Evolutionary conservation across 306 rosid species (phyloP), one percentile per base, ranked within the genome.

Genomic region (Vigna mungo): DNA sequence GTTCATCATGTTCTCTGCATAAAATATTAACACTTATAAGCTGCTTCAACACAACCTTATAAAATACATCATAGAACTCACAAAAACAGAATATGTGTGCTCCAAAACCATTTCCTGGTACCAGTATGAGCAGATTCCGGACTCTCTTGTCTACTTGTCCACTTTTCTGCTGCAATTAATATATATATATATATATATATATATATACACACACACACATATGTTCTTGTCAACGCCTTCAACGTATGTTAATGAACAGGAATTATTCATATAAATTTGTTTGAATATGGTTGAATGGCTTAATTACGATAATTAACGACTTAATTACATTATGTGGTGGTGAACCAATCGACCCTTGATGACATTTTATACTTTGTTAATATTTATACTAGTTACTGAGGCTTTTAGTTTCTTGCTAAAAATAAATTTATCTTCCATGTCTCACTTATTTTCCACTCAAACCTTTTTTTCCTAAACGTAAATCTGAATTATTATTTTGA

Each of bases 171-270:
- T 53, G 41, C 13, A 37, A 64, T 16, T 60, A 30, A 53, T 43
- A 13, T 60, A 34, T 54, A 32, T 62, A 23, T 48, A 15, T 76
- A 27, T 41, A 64, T 46, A 17, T 52, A 25, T 13, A 14, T 20
- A 10, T 52, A n/a, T 68, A 21, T 25, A 36, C 3, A 51, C n/a
- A n/a, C n/a, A n/a, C n/a, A n/a, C n/a, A n/a, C n/a, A n/a, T n/a
- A n/a, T 27, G 72, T 47, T 15, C 18, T 66, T 74, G 85, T 85
- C 81, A 81, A 74, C 79, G 81, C 68, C 72, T 48, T 62, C 52
- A 55, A 32, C 61, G 51, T 58, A 72, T 77, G 68, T 72, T 32
- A 14, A 78, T 59, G 69, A 52, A 52, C 8, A 5, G 72, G 54
- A 44, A 11, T 23, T 49, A 51, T 48, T 48, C 16, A 48, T 23